phyloP scores from a whole-genome alignment of 306 rosid genomes.

The Glycine tomentella region DNA sequence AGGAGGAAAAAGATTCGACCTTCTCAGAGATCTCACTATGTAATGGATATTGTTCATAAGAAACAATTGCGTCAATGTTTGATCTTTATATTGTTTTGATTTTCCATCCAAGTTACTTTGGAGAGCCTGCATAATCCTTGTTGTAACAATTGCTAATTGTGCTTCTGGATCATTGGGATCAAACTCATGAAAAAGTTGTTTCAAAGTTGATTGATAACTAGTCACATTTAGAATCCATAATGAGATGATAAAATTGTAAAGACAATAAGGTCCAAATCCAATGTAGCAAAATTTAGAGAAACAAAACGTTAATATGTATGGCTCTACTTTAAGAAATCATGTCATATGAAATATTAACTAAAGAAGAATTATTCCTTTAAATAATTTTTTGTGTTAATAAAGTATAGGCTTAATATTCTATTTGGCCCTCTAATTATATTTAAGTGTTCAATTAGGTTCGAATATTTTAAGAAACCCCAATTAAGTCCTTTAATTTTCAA shows the following conservation, averaged over 20 bases:
- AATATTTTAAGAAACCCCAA: too few species aligned
- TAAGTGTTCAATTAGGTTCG: too few species aligned
- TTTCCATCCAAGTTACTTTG: constrained; percentile 96
- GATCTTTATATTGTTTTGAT: constrained; percentile 92
- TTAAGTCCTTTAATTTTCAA: too few species aligned
- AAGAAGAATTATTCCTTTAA: background rate
- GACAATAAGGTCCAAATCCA: constrained; percentile 7
- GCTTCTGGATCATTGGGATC: constrained; percentile 69
- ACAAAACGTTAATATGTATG: background rate
- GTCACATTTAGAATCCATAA: constrained; percentile 34
- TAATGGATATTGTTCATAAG: constrained; percentile 99
- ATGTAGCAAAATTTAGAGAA: background rate
- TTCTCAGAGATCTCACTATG: constrained; percentile 94
- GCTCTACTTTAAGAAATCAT: constrained; percentile 1
- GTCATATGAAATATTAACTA: background rate
- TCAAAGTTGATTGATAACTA: constrained; percentile 87
- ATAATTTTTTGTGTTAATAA: constrained; percentile 2
- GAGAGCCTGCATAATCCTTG: constrained; percentile 94
- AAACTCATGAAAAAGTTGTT: constrained; percentile 85
- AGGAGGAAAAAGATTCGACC: constrained; percentile 54
- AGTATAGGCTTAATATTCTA: background rate
- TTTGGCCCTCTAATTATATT: too few species aligned
- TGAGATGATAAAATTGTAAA: constrained; percentile 16
- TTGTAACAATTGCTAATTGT: constrained; percentile 77
- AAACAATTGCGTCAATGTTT: constrained; percentile 88